phyloP scores from a whole-genome alignment of 257 asterid genomes.

The Echium plantagineum region DNA sequence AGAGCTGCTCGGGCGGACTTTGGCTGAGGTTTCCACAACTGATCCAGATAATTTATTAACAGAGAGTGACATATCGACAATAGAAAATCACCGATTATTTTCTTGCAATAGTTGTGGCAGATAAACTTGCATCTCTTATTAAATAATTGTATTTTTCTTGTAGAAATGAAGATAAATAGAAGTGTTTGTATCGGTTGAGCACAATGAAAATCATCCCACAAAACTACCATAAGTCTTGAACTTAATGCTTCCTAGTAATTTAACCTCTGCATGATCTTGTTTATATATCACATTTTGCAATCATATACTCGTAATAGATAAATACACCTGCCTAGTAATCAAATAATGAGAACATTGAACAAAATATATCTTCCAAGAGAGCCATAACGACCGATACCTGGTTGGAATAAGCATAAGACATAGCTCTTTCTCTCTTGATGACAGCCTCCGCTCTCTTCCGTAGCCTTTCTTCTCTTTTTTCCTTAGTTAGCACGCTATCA shows the following conservation, averaged over 20 bases:
- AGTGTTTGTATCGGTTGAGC: not conserved
- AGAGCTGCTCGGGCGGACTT: constrained; percentile 18
- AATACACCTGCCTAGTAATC: too few relatives aligned
- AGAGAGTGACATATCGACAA: not conserved
- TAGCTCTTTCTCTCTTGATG: constrained; percentile 80
- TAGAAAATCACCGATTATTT: not conserved
- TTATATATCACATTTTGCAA: not conserved
- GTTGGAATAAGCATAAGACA: constrained; percentile 88
- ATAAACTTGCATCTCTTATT: too few relatives aligned
- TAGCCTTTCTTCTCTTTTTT: constrained; percentile 59
- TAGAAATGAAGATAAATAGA: not conserved
- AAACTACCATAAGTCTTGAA: not conserved
- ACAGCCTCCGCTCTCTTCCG: constrained; percentile 73
- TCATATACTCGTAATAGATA: too few relatives aligned
- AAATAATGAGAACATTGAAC: not conserved
- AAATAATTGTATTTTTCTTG: too few relatives aligned
- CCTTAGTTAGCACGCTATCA: constrained; percentile 72
- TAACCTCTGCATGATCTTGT: not conserved
- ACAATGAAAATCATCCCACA: not conserved
- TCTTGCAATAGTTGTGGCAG: too few relatives aligned
- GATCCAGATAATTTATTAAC: constrained; percentile 9
- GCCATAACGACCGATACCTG: constrained; percentile 29
- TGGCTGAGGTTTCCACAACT: constrained; percentile 62
- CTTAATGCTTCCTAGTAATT: too few relatives aligned
- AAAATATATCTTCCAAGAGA: not conserved